Evolutionary conservation across 116 monocot genomes (phyloP).

Genomic region (Papilionanthe hybrid): DNA sequence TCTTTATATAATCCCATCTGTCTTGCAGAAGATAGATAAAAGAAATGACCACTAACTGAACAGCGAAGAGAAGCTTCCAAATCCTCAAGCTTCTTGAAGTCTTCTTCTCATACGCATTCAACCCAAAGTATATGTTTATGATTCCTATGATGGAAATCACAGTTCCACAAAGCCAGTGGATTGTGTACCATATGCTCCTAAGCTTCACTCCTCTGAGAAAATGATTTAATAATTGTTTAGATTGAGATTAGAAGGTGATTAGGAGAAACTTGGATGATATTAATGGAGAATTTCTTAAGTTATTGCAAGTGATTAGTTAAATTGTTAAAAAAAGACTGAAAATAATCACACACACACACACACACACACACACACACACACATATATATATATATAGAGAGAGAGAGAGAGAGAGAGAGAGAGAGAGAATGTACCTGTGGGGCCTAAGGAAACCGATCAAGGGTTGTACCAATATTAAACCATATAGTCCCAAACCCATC

Average conservation of each 20-base stretch:
- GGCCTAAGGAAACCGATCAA: constrained; percentile 61
- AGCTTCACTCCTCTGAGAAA: constrained; percentile 35
- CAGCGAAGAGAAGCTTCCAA: constrained; percentile 53
- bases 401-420: too few species aligned
- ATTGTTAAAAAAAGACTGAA: too few species aligned
- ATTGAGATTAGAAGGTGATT: too few species aligned
- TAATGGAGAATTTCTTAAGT: too few species aligned
- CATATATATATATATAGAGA: too few species aligned
- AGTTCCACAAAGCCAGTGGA: constrained; percentile 68
- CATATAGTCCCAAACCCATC: constrained; percentile 61
- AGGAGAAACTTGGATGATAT: too few species aligned
- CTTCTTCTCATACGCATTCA: constrained; percentile 50
- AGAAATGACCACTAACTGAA: constrained; percentile 38
- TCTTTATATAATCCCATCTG: constrained; percentile 59
- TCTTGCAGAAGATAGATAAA: constrained; percentile 66
- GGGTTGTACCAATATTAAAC: constrained; percentile 52
- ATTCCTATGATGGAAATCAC: constrained; percentile 35
- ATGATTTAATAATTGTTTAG: not conserved
- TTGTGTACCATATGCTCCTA: constrained; percentile 65
- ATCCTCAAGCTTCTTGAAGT: constrained; percentile 39
- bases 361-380: too few species aligned
- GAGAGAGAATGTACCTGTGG: constrained; percentile 34
- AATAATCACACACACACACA: too few species aligned
- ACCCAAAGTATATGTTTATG: constrained; percentile 53
- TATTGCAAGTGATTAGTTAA: too few species aligned